phyloP scores from a whole-genome alignment of 495 filamentous ascomycete species.

The Clavariopsis aquatica region DNA sequence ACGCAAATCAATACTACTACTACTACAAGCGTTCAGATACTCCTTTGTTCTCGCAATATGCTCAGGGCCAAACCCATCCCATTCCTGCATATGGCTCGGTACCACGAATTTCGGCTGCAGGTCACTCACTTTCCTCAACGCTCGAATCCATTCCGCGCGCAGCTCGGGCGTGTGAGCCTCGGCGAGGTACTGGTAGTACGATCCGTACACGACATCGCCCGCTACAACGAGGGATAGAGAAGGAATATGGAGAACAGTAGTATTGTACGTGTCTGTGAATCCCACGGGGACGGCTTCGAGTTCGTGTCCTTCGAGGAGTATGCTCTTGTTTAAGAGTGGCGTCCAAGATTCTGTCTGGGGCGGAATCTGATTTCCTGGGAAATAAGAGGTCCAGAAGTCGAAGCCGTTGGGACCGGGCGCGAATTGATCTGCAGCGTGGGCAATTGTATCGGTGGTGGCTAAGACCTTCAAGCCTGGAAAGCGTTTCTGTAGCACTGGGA shows the following conservation, averaged over 20 bases:
- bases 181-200: slow-evolving; percentile 44
- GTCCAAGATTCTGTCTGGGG: neutral
- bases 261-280: slow-evolving; percentile 42
- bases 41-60: slow-evolving; percentile 7
- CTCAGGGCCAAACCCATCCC: neutral
- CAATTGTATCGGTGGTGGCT: slow-evolving; percentile 39
- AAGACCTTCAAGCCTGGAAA: slow-evolving; percentile 43
- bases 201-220: slow-evolving; percentile 47
- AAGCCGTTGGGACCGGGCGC: neutral
- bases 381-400: neutral
- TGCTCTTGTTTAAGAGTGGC: neutral
- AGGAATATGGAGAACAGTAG: slow-evolving; percentile 42
- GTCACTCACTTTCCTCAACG: slow-evolving; percentile 43
- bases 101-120: slow-evolving; percentile 43
- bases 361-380: neutral
- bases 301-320: neutral
- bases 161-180: slow-evolving; percentile 40
- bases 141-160: slow-evolving; percentile 42
- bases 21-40: neutral
- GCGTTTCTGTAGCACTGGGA: slow-evolving; percentile 35
- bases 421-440: neutral
- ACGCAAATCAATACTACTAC: too few relatives aligned
- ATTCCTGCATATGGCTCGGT: slow-evolving; percentile 36
- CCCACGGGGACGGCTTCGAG: slow-evolving; percentile 41
- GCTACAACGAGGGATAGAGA: slow-evolving; percentile 41